Evolutionary conservation across 805 yeast species (phyloP), one percentile per base, ranked within the genome.

Genomic region (Candida krabiensis): DNA sequence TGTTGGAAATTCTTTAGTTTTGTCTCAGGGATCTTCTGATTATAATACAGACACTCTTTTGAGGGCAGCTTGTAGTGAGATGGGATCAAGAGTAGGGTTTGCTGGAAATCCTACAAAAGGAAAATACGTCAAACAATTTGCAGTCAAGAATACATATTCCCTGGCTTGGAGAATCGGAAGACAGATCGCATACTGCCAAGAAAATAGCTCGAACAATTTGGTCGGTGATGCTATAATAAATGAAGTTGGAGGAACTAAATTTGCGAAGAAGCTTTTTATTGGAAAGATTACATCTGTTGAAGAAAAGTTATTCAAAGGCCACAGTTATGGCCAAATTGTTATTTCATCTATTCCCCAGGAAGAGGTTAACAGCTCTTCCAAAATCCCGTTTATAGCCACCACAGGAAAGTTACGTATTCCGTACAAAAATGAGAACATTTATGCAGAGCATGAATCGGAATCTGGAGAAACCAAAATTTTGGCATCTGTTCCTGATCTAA

Each of bases 381-480:
- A 19, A 5, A 13, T 35, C 3, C 40, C 45, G 9, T 40, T 44
- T 21, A 37, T 35, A 2, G 36, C 37, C 3, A 37, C 30, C 6
- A 39, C 36, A 4, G 40, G 37, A 7, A 28, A 40, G 18, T 30
- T 64, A 50, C 40, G 45, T 6, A 69, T 71, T 28, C 74, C 75
- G n/a, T 71, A 70, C 61, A 67, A 71, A 51, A 71, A 71, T 44
- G 75, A 71, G 44, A 71, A 69, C 48, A 65, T 71, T n/a, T 51
- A 53, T 22, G 40, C 37, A 14, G 38, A 37, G 21, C 38, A 31
- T 30, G 40, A 37, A 18, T 18, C 36, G 5, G 45, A 35, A 13
- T 11, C 40, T 5, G 37, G 39, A 6, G 46, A 35, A 11, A 42
- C 42, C 27, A 35, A 44, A n/a, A 16, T 43, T 5, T 29, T 52